phyloP scores from a whole-genome alignment of 1,284 basidiomycete species.

The Wallemia mellicola region DNA sequence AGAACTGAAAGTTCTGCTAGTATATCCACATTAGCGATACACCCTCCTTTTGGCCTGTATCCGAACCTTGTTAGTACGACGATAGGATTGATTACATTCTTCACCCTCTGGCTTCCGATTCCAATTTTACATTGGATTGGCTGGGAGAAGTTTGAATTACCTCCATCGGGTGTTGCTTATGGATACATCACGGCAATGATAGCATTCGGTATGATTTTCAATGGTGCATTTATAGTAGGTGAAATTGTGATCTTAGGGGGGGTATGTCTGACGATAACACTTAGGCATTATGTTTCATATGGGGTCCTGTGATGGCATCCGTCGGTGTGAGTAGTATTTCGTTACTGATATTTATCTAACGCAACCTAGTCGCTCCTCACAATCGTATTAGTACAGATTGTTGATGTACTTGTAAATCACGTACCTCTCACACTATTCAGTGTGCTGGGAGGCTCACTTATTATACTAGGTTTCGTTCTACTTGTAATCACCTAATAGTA shows the following conservation, averaged over 20 bases:
- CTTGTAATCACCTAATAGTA: neutral
- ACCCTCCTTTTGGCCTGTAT: constrained; percentile 16
- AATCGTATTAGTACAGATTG: constrained; percentile 44
- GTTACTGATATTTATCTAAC: neutral
- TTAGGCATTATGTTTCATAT: constrained; percentile 42
- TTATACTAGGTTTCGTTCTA: neutral
- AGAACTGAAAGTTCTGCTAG: constrained; percentile 1
- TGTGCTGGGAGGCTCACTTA: neutral
- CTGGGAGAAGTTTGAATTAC: constrained; percentile 29
- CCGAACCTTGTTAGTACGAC: constrained; percentile 32
- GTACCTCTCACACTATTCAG: constrained; percentile 24
- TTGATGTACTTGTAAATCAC: constrained; percentile 33
- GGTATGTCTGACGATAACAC: too few relatives aligned
- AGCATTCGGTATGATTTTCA: constrained; percentile 35
- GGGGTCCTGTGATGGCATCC: constrained; percentile 39
- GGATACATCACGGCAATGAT: constrained; percentile 30
- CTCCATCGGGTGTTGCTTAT: constrained; percentile 19
- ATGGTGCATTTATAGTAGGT: constrained; percentile 41
- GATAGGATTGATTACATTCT: constrained; percentile 33
- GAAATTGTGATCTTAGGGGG: neutral
- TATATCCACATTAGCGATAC: constrained; percentile 14
- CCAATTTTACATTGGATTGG: constrained; percentile 32
- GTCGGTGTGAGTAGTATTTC: constrained; percentile 2
- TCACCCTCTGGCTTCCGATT: constrained; percentile 35
- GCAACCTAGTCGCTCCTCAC: constrained; percentile 53